phyloP scores from a whole-genome alignment of 2,329 filamentous ascomycete genomes.

The Gaeumannomyces sp. region DNA sequence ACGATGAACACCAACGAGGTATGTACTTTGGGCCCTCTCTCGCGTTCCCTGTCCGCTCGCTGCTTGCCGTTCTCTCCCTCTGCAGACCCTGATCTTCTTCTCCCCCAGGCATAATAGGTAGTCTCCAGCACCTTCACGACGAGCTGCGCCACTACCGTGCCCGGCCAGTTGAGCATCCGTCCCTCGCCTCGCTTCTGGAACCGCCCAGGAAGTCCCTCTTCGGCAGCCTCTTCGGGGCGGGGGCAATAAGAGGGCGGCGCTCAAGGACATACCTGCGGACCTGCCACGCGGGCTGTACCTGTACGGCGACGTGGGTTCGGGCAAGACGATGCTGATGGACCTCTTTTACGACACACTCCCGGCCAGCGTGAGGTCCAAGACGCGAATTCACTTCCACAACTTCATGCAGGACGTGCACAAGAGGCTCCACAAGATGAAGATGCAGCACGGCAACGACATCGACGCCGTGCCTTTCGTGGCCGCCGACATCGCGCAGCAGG shows the following conservation, averaged over 20 bases:
- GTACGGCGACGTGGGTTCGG: conserved; percentile 92
- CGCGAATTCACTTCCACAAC: conserved; percentile 95
- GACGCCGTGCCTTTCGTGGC: conserved; percentile 90
- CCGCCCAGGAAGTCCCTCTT: conserved; percentile 48
- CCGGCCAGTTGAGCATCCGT: conserved; percentile 69
- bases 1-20: conserved; percentile 91
- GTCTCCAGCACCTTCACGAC: conserved; percentile 81
- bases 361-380: conserved; percentile 70
- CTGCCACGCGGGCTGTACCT: conserved; percentile 89
- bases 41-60: conserved; percentile 12
- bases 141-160: conserved; percentile 70
- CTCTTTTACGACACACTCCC: conserved; percentile 93
- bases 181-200: conserved; percentile 58
- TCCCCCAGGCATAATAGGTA: conserved; percentile 73
- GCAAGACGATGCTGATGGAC: conserved; percentile 99
- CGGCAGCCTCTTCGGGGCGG: conserved; percentile 51
- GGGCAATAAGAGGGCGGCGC: conserved; percentile 7
- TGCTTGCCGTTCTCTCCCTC: not conserved
- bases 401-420: conserved; percentile 99
- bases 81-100: not conserved
- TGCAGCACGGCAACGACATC: conserved; percentile 79
- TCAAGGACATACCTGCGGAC: conserved; percentile 54
- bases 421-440: conserved; percentile 82
- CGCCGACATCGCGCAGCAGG: conserved; percentile 82
- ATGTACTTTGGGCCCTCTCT: conserved; percentile 19